Conservation (phyloP, 73 alveolate species). For the Symbiodinium pilosum region DNA sequence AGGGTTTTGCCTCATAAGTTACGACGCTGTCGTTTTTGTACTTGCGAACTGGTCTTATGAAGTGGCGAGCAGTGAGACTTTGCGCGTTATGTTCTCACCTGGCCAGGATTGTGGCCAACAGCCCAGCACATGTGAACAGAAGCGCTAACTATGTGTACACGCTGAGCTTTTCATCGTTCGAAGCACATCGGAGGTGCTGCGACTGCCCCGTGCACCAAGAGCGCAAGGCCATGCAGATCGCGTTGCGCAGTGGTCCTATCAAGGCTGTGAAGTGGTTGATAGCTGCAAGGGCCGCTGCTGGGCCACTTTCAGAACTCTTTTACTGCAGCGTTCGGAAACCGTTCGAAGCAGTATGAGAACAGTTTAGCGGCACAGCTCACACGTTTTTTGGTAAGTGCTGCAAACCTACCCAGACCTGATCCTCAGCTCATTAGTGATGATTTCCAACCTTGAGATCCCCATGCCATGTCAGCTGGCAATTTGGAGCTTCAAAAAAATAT, state of each 20-base stretch:
- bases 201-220: conserved; percentile 47
- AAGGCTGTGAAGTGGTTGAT: conserved; percentile 4
- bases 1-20: too few relatives aligned
- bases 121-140: neutral
- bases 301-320: too few relatives aligned
- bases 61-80: neutral
- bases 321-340: too few relatives aligned
- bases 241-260: conserved; percentile 53
- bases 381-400: too few relatives aligned
- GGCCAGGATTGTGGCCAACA: neutral
- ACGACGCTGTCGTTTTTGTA: neutral
- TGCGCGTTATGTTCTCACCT: neutral
- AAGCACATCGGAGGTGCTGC: conserved; percentile 7
- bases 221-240: conserved; percentile 69
- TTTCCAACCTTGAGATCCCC: too few relatives aligned
- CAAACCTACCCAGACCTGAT: too few relatives aligned
- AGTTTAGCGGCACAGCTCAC: too few relatives aligned
- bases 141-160: neutral
- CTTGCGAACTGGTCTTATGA: neutral
- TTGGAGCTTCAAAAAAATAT: too few relatives aligned
- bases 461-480: too few relatives aligned
- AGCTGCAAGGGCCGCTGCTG: neutral
- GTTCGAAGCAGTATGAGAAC: too few relatives aligned
- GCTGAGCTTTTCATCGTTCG: neutral
- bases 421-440: too few relatives aligned